Evolutionary conservation across 2,329 filamentous ascomycete genomes (phyloP), one percentile per base, ranked within the genome.

Genomic region (Colletotrichum tabaci): DNA sequence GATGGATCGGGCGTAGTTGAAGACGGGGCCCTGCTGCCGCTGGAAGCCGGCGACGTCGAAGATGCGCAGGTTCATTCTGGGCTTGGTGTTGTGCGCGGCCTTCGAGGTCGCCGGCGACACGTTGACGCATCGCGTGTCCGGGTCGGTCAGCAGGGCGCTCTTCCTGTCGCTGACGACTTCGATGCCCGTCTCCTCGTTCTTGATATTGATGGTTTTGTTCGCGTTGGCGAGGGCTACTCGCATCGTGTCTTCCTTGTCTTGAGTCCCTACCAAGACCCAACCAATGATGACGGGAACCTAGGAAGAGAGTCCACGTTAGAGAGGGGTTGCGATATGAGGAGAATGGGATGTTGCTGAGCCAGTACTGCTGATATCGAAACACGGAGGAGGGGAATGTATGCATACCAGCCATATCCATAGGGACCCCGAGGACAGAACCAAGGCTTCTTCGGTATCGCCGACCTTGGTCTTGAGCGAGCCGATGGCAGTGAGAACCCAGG

Each of bases 371-470:
- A 35, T 35, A 35, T 35, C 9, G 30, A 35, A 10, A 35, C 30
- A 35, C 9, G 30, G 30, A 30, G 3, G 30, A 30, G 7, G 30
- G 30, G 8, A 8, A 13, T 18, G 2, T 4, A 15, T 26, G 66
- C 74, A 16, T 67, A 74, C 74, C 26, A 75, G 74, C 74, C 74
- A 75, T 46, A 73, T 68, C 74, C 74, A 75, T 3, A 75, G 61
- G 7, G 71, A 68, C 7, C 74, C 74, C 0, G 73, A 64, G 13
- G 74, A 72, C 65, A 75, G 30, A 16, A 74, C 67, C 3, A 74
- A 47, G 23, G 74, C 74, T 47, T 63, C 71, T 15, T 68, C 38
- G 12, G 73, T 66, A 46, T 72, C 67, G 2, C 74, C 74, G 10
- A 75, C 66, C 9, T 73, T 71, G 3, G 66, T 72, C 21, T 69